Evolutionary conservation across 768 basidiomycete genomes (phyloP).

Genomic region (Melanogaster broomeanus): DNA sequence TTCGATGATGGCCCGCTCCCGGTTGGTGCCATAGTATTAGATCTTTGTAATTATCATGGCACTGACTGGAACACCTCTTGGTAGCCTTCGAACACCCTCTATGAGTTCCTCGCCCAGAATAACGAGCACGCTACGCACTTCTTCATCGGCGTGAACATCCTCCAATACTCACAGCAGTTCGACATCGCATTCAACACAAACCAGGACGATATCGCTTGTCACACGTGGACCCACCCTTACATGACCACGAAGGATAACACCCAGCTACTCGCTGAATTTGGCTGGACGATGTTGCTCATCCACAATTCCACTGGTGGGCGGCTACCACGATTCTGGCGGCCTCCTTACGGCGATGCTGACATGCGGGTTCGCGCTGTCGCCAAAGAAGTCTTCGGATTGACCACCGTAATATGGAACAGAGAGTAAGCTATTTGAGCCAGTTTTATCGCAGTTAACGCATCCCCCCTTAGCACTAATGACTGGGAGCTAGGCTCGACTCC

Average conservation of each 20-base stretch:
- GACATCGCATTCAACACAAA: constrained; percentile 44
- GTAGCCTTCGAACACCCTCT: constrained; percentile 48
- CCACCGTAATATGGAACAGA: constrained; percentile 88
- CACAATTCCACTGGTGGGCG: constrained; percentile 80
- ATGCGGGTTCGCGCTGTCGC: constrained; percentile 85
- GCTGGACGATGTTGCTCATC: constrained; percentile 80
- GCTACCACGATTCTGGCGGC: constrained; percentile 78
- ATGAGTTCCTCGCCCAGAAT: constrained; percentile 64
- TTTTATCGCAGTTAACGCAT: background rate
- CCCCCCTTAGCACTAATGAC: constrained; percentile 61
- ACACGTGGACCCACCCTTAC: constrained; percentile 71
- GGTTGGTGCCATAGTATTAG: constrained; percentile 27
- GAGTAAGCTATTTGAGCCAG: constrained; percentile 54
- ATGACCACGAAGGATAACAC: constrained; percentile 78
- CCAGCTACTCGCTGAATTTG: constrained; percentile 69
- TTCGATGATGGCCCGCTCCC: constrained; percentile 83
- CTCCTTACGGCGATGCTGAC: constrained; percentile 85
- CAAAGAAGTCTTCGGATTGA: constrained; percentile 80
- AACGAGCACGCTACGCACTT: constrained; percentile 82
- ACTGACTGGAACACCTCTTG: constrained; percentile 3
- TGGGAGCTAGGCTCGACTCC: constrained; percentile 58
- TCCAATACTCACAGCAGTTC: constrained; percentile 58
- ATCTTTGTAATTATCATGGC: background rate
- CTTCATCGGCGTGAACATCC: constrained; percentile 82
- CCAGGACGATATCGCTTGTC: constrained; percentile 42